phyloP scores from a whole-genome alignment of 306 rosid species.

The Acmispon strigosus region DNA sequence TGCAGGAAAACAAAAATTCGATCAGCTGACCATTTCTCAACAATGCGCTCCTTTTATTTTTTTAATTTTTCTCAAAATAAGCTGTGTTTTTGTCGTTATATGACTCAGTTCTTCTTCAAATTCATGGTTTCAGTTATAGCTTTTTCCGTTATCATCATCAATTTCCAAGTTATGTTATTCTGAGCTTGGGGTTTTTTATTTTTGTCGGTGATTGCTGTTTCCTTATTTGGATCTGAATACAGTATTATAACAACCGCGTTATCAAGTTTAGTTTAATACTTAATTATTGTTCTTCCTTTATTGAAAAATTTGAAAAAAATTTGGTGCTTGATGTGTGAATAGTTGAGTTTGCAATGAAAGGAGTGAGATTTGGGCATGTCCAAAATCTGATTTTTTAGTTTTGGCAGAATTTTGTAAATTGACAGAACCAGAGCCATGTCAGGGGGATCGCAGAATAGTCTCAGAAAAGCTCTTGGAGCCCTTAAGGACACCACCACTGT shows the following conservation, averaged over 20 bases:
- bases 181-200: not conserved
- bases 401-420: constrained; percentile 35
- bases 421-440: constrained; percentile 64
- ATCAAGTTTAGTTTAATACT: not conserved
- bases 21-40: constrained; percentile 2
- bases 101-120: not conserved
- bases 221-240: constrained; percentile 42
- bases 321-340: constrained; percentile 13
- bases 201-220: constrained; percentile 15
- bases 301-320: not conserved
- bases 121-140: not conserved
- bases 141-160: not conserved
- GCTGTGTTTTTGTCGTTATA: not conserved
- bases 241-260: not conserved
- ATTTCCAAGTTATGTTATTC: constrained; percentile 13
- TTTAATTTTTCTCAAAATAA: not conserved
- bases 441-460: constrained; percentile 79
- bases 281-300: not conserved
- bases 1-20: not conserved
- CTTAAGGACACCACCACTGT: constrained; percentile 96
- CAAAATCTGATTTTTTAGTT: constrained; percentile 7
- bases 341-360: constrained; percentile 13
- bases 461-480: constrained; percentile 93
- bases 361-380: constrained; percentile 8
- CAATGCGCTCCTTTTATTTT: not conserved